Conservation (phyloP, 2,329 filamentous ascomycete species). For the Proliferodiscus dingleyae region DNA sequence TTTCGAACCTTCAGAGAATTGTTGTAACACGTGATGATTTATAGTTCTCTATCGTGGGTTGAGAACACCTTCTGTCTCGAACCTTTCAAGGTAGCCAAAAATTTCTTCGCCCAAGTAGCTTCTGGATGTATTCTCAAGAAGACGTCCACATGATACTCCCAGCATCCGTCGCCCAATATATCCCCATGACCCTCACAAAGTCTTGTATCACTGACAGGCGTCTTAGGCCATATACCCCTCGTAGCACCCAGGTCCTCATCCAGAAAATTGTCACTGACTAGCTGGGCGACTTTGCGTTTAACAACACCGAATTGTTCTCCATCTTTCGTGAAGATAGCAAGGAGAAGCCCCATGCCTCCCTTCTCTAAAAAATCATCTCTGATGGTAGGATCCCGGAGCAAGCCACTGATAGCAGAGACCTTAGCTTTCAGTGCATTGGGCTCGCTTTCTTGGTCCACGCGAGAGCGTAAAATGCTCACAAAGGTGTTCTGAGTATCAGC, state of each 20-base stretch:
- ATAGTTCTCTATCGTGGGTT: constrained; percentile 19
- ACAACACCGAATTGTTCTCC: constrained; percentile 46
- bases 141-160: constrained; percentile 47
- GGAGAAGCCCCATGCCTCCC: constrained; percentile 49
- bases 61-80: constrained; percentile 13
- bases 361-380: constrained; percentile 50
- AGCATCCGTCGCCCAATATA: constrained; percentile 47
- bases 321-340: constrained; percentile 46
- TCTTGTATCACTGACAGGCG: constrained; percentile 32
- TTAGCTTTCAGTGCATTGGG: constrained; percentile 30
- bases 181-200: constrained; percentile 34
- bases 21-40: background rate
- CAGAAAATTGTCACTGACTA: constrained; percentile 62
- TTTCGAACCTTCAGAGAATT: background rate
- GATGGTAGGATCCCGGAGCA: constrained; percentile 50
- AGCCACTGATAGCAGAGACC: constrained; percentile 48
- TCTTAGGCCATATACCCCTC: constrained; percentile 50
- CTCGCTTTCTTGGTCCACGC: constrained; percentile 23
- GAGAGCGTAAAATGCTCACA: constrained; percentile 22
- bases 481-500: constrained; percentile 12
- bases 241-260: constrained; percentile 59
- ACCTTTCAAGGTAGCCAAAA: constrained; percentile 19
- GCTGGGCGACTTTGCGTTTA: constrained; percentile 50
- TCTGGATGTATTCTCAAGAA: constrained; percentile 17
- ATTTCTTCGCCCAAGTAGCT: constrained; percentile 24